These are phyloP conservation scores for Lichina pygmaea DNA, from an alignment of 495 filamentous ascomycete genomes.

Conservation along the genomic window DNA sequence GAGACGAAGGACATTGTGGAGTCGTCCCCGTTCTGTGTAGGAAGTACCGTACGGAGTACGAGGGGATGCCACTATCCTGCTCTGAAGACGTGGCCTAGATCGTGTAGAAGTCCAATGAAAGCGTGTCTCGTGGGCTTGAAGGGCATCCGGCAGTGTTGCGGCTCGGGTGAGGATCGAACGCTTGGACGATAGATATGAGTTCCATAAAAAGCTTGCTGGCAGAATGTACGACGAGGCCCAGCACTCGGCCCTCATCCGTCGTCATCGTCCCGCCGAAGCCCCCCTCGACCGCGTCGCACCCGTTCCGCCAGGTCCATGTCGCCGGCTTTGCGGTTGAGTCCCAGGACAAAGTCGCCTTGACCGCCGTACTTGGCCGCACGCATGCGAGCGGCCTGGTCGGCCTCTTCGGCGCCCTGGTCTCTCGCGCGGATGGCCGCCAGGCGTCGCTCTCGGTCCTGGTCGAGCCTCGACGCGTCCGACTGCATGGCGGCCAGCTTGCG, in stretches of 20 bases:
- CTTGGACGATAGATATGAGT: too few relatives aligned
- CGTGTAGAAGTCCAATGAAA: too few relatives aligned
- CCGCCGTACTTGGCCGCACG: slow-evolving; percentile 29
- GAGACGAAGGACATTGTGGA: too few relatives aligned
- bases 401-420: slow-evolving; percentile 34
- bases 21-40: too few relatives aligned
- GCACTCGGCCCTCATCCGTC: slow-evolving; percentile 4
- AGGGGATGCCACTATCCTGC: too few relatives aligned
- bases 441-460: slow-evolving; percentile 43
- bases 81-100: too few relatives aligned
- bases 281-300: slow-evolving; percentile 26
- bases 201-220: too few relatives aligned
- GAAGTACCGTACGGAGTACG: too few relatives aligned
- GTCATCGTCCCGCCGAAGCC: slow-evolving; percentile 13
- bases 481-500: slow-evolving; percentile 73
- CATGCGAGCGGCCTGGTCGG: slow-evolving; percentile 30
- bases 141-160: too few relatives aligned
- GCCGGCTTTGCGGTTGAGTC: slow-evolving; percentile 28
- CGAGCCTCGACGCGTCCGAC: slow-evolving; percentile 50
- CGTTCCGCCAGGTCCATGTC: slow-evolving; percentile 27
- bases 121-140: too few relatives aligned
- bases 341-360: slow-evolving; percentile 31
- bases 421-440: slow-evolving; percentile 36
- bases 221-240: neutral
- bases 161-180: too few relatives aligned